Base-by-base conservation (phyloP, 441 rosid species). In the Brassica balearica region DNA sequence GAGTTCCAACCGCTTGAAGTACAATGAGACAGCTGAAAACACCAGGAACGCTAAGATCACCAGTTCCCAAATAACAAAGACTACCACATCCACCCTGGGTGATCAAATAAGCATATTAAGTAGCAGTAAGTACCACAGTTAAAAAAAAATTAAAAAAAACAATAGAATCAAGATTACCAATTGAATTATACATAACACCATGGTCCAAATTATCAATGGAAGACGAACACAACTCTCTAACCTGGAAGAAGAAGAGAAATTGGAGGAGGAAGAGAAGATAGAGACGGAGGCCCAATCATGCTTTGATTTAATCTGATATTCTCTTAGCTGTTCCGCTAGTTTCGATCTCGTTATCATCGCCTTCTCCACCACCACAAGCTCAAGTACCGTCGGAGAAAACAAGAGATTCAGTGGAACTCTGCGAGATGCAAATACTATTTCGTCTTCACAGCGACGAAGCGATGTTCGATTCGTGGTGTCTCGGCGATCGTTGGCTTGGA, bases 201-300 rank as follows among this genome's bases (percentile, higher is more conserved):
- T 6, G 38, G 8, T 34, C 8, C 8, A 34, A 34, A 34, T 34
- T 34, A 34, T 34, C 38, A 34, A 6, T 34, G 68, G 23, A 8
- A 41, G 12, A 59, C 8, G 36, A 68, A 62, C 34, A 12, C 3
- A 68, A 7, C 4, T 34, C 22, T 66, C 72, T 22, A 1, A 94
- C 95, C 97, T 90, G 38, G 38, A 32, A 1, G 97, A 89, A 66
- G 93, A 85, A 29, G 88, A 58, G 73, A 88, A 53, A 87, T 83
- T 89, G 23, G 95, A 85, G 23, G 92, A 87, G 65, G 98, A 90
- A 14, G 93, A 88, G 87, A 93, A 93, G 84, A 93, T 88, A 34
- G 97, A 91, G 73, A 93, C 88, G 55, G 97, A 89, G n/a, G 98
- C 97, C 98, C 97, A 93, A 62, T 91, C 97, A 79, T 95, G 92